Base-by-base conservation (phyloP, 2,329 filamentous ascomycete species). In the Aspergillus sojae region DNA sequence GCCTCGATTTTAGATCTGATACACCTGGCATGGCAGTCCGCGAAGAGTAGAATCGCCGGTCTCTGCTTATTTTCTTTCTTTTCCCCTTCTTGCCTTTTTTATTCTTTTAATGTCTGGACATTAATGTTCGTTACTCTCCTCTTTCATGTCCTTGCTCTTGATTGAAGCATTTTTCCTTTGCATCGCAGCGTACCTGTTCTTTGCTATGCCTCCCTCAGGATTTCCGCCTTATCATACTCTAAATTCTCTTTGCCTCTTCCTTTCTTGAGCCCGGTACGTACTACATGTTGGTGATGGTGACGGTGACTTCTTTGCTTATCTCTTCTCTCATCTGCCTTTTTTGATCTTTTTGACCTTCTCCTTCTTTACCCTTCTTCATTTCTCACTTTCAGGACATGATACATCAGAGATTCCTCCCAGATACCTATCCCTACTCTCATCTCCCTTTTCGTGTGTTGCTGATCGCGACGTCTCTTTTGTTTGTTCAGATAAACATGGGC, bases 1-100 rank as follows among this genome's bases (percentile, higher is more conserved):
- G 87, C 75, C 80, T 72, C 63, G 84, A 81, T 74, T 82, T 79
- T 41, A 71, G 74, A 64, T 72, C 75, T 36, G 72, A 71, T 39
- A 36, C 65, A 14, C 67, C 72, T 53, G 72, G 72, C 19, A 69
- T 71, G 50, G 64, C 69, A 21, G 62, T 80, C 43, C 73, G 66
- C 43, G 78, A 80, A 68, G 78, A 80, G 70, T 80, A 67, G 73
- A 61, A 62, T 62, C 41, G 48, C 36, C 55, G 21, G 60, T 67
- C 69, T 70, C 66, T 67, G 60, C 62, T 63, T 67, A 65, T 62
- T 50, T 58, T 60, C 53, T 54, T 57, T 56, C 48, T 64, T 63
- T 65, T 64, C 71, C 63, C 63, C 57, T 60, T 65, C 57, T 46
- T 56, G 6, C 39, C 39, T 5, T 60, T 62, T 66, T 67, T 62